Conservation (phyloP, 1,139 yeast genomes). For the Kluyveromyces sp. region DNA sequence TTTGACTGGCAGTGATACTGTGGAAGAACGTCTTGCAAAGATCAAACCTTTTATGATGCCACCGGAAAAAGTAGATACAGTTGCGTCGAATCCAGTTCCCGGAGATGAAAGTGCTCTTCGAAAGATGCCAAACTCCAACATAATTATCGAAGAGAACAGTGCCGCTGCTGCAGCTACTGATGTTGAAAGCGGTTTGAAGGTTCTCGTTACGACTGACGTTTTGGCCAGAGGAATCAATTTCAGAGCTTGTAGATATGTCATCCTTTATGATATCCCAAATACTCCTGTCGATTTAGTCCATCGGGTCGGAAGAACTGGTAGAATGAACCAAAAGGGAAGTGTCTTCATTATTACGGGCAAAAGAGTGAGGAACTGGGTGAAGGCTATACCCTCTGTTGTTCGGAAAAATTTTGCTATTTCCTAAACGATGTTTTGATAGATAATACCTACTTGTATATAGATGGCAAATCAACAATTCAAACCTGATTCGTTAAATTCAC, state of each 20-base stretch:
- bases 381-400: conserved; percentile 69
- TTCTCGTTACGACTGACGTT: conserved; percentile 84
- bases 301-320: conserved; percentile 89
- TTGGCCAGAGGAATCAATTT: conserved; percentile 88
- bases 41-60: conserved; percentile 59
- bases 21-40: conserved; percentile 49
- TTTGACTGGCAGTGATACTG: conserved; percentile 56
- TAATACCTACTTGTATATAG: conserved; percentile 1
- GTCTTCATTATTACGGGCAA: conserved; percentile 70
- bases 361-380: conserved; percentile 64
- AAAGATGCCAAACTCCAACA: conserved; percentile 25
- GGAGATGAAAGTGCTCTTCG: conserved; percentile 15
- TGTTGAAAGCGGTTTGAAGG: conserved; percentile 36
- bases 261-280: conserved; percentile 78
- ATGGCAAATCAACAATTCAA: not conserved
- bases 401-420: conserved; percentile 37
- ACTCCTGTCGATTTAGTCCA: conserved; percentile 84
- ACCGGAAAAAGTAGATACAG: conserved; percentile 35
- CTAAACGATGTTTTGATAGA: conserved; percentile 3
- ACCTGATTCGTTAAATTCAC: conserved; percentile 6
- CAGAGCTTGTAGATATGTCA: conserved; percentile 70
- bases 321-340: conserved; percentile 85
- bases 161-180: conserved; percentile 27
- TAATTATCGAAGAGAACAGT: conserved; percentile 20
- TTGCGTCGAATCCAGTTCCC: conserved; percentile 20